Percentiles rank a stretch among this genome's conserved stretches.
Evolutionary conservation across 495 filamentous ascomycete species (phyloP).

Genomic region (Pseudomonodictys pantanalensis): DNA sequence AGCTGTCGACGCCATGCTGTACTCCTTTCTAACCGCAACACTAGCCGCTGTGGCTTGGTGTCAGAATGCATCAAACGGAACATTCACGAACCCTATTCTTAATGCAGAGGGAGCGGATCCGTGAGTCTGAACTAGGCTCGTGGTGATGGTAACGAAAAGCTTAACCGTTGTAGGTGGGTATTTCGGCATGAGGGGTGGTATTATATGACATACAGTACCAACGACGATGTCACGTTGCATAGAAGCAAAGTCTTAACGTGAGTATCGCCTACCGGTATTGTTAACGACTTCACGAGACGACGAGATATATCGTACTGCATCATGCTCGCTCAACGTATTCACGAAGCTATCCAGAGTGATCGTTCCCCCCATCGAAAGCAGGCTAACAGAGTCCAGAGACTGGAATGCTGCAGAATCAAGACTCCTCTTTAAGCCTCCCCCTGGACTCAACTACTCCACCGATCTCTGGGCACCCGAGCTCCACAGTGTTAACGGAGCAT

Average conservation of each 20-base stretch:
- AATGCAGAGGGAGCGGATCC: conserved; percentile 35
- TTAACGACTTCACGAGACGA: not conserved
- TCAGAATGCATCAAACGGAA: conserved; percentile 14
- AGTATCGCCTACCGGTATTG: not conserved
- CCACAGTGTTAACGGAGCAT: conserved; percentile 45
- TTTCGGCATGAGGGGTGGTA: conserved; percentile 34
- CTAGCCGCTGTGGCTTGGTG: not conserved
- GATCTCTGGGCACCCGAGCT: conserved; percentile 52
- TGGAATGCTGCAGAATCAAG: conserved; percentile 48
- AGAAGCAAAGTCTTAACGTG: conserved; percentile 35
- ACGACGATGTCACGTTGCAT: conserved; percentile 35
- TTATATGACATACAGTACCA: conserved; percentile 38
- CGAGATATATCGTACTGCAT: not conserved
- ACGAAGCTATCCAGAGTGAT: no score
- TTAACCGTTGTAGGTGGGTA: conserved; percentile 21
- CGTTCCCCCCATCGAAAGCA: no score
- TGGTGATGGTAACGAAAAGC: not conserved
- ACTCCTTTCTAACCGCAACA: not conserved
- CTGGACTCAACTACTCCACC: conserved; percentile 45
- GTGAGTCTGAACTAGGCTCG: conserved; percentile 14
- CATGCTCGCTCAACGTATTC: no score
- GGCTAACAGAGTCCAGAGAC: conserved; percentile 29
- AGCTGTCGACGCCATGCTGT: not conserved
- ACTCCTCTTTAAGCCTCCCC: conserved; percentile 41
- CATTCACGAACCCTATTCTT: conserved; percentile 38